Percentiles rank a stretch among this genome's conserved stretches.
phyloP scores from a whole-genome alignment of 768 basidiomycete species.

The Omphalotus guepiniiformis region DNA sequence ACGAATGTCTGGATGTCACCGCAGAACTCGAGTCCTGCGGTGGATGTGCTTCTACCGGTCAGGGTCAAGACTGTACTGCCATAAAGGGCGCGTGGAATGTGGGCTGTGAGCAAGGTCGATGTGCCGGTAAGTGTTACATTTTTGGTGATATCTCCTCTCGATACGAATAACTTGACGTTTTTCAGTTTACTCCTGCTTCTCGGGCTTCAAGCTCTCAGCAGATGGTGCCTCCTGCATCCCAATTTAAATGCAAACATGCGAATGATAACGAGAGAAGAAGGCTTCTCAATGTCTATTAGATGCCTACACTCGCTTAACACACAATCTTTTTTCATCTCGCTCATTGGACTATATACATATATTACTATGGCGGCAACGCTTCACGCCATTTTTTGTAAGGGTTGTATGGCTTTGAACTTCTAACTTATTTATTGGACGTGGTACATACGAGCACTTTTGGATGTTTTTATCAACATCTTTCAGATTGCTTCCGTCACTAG shows the following conservation, averaged over 20 bases:
- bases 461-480: no score
- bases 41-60: constrained; percentile 59
- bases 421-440: no score
- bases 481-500: no score
- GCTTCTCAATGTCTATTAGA: neutral
- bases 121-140: constrained; percentile 40
- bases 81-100: constrained; percentile 67
- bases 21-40: constrained; percentile 71
- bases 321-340: neutral
- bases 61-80: constrained; percentile 69
- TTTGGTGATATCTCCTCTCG: constrained; percentile 7
- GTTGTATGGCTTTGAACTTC: neutral
- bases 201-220: constrained; percentile 2
- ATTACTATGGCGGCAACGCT: neutral
- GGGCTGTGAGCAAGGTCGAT: constrained; percentile 55
- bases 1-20: constrained; percentile 62
- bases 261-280: neutral
- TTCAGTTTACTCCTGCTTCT: constrained; percentile 4
- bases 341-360: neutral
- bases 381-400: neutral
- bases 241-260: constrained; percentile 7
- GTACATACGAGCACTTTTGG: no score
- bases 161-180: neutral
- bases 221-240: constrained; percentile 14
- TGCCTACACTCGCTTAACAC: neutral